Base-by-base conservation (phyloP, 1,284 basidiomycete species). In the Marasmius tenuissimus region DNA sequence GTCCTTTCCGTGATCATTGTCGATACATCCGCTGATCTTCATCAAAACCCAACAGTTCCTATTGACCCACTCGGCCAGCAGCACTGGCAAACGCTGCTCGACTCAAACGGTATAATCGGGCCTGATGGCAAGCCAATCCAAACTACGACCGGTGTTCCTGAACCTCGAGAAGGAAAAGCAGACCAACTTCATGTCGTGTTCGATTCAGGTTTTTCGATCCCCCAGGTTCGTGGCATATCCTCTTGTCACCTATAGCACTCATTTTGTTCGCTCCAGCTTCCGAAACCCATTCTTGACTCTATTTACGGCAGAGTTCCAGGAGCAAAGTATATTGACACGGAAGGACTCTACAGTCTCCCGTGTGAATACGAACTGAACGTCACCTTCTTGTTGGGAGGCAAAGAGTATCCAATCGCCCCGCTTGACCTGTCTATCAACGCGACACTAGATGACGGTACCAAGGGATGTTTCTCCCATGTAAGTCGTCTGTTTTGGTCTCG, bases 271-370 rank as follows among this genome's bases (percentile, higher is more conserved):
- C 33, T 27, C 7, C 27, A 54, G 52, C 38, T 63, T 39, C 58
- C 61, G 11, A 22, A 22, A 10, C 27, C 16, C 6, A 37, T 63
- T 38, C 18, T 58, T n/a, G 54, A 59, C 20, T 52, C 58, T 14
- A 59, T 63, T 18, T 63, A 63, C 42, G 61, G 61, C 14, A 42
- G 54, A n/a, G 54, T 63, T n/a, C 61, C 61, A 35, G 61, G 61
- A 5, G 61, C 61, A 5, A 39, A 51, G 8, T 63, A 51, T 18
- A 20, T 58, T n/a, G 42, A 57, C 4, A 34, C 16, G 3, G 18
- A 33, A 45, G 39, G 20, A 0, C 16, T 27, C 5, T 63, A 59
- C 59, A 34, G 33, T 16, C 33, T 61, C 42, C 62, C 62, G 35
- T 63, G 62, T 18, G 45, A 57, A 37, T 60, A 60, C 50, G 62